Base-by-base conservation (phyloP, 148 eudicot genomes). In the Rhododendron kiyosumense region DNA sequence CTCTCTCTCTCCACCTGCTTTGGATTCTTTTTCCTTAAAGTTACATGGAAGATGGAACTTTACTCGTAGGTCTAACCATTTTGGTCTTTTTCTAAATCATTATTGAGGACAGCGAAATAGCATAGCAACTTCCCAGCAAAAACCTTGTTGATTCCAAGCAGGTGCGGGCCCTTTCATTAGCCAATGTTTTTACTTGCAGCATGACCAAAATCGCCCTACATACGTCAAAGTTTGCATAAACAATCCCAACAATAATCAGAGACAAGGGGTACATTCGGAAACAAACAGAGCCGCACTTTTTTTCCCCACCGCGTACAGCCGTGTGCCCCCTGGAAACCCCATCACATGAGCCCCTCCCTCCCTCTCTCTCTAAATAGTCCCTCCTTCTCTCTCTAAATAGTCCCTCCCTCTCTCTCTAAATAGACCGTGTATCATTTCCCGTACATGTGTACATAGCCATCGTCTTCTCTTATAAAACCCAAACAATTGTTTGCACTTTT, bases 261-360 rank as follows among this genome's bases (percentile, higher is more conserved):
- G 59, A 22, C 9, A 4, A 49, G 38, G 86, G 84, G 43, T 4
- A n/a, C 34, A 49, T 45, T 46, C 3, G 81, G 81, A 86, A 86
- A 81, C 22, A 22, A 41, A 81, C 7, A 7, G 51, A 49, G 59
- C 71, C 80, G 81, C 81, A 63, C 57, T 81, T 32, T 81, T 15
- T 4, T 22, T 4, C 38, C 32, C 73, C 22, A 43, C 84, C 84
- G 84, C 84, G 88, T 86, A 81, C 75, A 82, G 79, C 87, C 73
- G 74, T 85, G 83, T 6, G n/a, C 41, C 71, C 41, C 34, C 5
- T 26, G 26, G 26, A 61, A 61, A 20, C 26, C 34, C 34, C 69
- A 61, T 2, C 26, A 26, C 73, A n/a, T n/a, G n/a, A n/a, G n/a
- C n/a, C n/a, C n/a, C n/a, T n/a, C n/a, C n/a, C n/a, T n/a, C 43